Evolutionary conservation across 75 land plant genomes (phyloP).

Genomic region (Pinus albicaulis): DNA sequence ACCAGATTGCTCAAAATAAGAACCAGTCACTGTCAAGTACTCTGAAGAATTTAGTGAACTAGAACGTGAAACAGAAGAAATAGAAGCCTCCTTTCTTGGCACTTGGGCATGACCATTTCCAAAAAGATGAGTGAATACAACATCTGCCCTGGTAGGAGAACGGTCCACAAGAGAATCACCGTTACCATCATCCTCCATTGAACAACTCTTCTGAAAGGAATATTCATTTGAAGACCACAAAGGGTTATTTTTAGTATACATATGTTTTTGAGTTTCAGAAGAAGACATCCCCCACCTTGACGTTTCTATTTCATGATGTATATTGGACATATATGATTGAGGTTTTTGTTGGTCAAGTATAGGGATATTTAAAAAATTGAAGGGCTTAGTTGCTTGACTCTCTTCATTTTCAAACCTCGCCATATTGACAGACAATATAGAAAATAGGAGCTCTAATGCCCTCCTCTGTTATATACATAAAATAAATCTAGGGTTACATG

Average conservation of each 20-base stretch:
- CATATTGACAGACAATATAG: too few species aligned
- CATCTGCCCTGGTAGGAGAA: slow-evolving; percentile 17
- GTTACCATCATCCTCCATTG: slow-evolving; percentile 6
- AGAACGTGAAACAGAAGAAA: too few species aligned
- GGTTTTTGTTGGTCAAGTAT: too few species aligned
- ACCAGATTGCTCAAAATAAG: too few species aligned
- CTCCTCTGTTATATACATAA: too few species aligned
- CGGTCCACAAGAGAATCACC: slow-evolving; percentile 12
- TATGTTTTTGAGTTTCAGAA: too few species aligned
- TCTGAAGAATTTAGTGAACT: too few species aligned
- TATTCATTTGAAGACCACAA: neutral
- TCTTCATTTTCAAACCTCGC: slow-evolving; percentile 23
- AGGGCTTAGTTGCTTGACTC: too few species aligned
- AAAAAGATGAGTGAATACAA: slow-evolving; percentile 1
- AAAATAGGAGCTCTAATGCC: too few species aligned
- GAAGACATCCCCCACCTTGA: slow-evolving; percentile 15
- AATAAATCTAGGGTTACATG: too few species aligned
- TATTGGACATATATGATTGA: slow-evolving; percentile 23
- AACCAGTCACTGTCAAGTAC: neutral
- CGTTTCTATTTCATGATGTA: slow-evolving; percentile 28
- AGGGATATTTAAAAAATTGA: too few species aligned
- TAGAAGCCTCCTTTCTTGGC: neutral
- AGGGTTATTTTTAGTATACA: too few species aligned
- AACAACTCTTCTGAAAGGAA: neutral
- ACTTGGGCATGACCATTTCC: neutral